Evolutionary conservation across 2,329 filamentous ascomycete genomes (phyloP), one percentile per base, ranked within the genome.

Genomic region (Talaromyces sp.): DNA sequence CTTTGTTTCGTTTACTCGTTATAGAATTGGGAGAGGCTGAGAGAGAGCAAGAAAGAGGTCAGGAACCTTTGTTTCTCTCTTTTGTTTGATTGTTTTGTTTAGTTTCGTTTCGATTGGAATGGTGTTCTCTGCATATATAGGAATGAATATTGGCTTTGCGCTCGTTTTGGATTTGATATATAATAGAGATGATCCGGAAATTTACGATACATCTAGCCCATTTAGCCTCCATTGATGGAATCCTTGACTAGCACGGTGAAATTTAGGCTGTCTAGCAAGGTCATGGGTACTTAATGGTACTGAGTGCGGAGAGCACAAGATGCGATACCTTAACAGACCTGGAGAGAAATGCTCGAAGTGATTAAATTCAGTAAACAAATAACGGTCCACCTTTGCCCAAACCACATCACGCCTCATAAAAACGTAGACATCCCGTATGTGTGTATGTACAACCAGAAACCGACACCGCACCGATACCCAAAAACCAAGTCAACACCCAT

Each of bases 361-460:
- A 50, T 31, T 15, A 15, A 5, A 31, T 27, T 50, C 47, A 50
- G 15, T 9, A 50, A 9, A 13, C 13, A 10, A 33, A 9, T n/a
- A 33, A 33, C 10, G n/a, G 13, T 8, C 49, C 17, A 31, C 25
- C 25, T 52, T 1, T 52, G 27, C 49, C 49, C 17, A 33, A 52
- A 11, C 49, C 49, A 33, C 33, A 11, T 27, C 49, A 52, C 49
- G 49, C 49, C 49, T 25, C 15, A 50, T 13, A 33, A 8, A 52
- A 52, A 47, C 22, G 17, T 10, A 45, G 9, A 50, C 7, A 50
- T 15, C 9, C 49, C 25, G 2, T 6, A 52, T 52, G 47, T 50
- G 10, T 31, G 33, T 52, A 31, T 61, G 59, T 43, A 61, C 27
- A 61, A 35, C n/a, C 41, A 25, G 41, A 49, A 61, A 37, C 31